Evolutionary conservation across 768 basidiomycete species (phyloP), one percentile per base, ranked within the genome.

Genomic region (Strobilomyces confusus): DNA sequence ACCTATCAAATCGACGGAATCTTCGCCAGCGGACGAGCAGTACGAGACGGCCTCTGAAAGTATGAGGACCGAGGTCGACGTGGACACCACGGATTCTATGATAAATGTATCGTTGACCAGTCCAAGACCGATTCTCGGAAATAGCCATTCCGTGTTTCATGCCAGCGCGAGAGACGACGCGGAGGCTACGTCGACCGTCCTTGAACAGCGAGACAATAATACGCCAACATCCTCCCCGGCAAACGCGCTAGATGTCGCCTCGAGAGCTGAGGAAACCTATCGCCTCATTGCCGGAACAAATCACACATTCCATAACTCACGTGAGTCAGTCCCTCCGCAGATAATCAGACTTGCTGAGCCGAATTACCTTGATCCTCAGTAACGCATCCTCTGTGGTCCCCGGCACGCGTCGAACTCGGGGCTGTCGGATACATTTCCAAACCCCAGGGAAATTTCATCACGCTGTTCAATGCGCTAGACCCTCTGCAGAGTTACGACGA

Each of bases 401-500:
- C 90, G 2, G 70, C 78, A 4, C 75, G 61, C 6, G 79, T 92
- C 0, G 66, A 75, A 13, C 69, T 91, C 3, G 91, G 90, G 8
- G 82, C 84, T 3, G 84, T 92, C 9, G 91, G 91, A 3, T 93
- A 87, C 64, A 70, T 91, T 23, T 75, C 74, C 32, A 87, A 84
- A 59, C 80, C 84, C 0, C 68, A 69, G n/a, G 90, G 89, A 3
- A 69, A 72, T 42, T 93, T 93, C 58, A 69, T 88, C 52, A 84
- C 82, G 9, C 73, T 92, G 8, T 83, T 90, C 70, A 87, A 90
- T 65, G 80, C 85, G 1, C 77, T 82, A 64, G 71, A 78, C 48
- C 84, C 82, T 6, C 66, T 69, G 36, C 76, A 76, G 55, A 73
- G 80, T 8, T 63, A 70, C 2, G 72, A 76, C 22, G 77, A 75